Evolutionary conservation across 2,329 filamentous ascomycete genomes (phyloP), one percentile per base, ranked within the genome.

Genomic region (Ambrosiella beaveri): DNA sequence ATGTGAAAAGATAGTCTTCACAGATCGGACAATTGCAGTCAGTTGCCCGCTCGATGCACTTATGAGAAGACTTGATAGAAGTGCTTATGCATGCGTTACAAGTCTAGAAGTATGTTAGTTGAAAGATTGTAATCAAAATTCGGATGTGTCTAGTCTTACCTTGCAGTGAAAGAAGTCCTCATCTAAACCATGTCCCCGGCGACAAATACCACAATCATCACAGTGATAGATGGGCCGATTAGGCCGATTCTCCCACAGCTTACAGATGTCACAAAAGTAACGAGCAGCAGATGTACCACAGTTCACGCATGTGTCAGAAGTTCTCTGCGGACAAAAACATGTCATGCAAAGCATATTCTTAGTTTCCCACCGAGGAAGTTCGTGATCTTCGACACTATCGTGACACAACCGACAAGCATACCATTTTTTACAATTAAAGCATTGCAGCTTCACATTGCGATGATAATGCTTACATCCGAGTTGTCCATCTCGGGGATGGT

Each of bases 151-250:
- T 36, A 54, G 35, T 64, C 71, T 68, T 73, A 91, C 88, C 80
- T 95, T 94, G 85, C 93, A 98, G 70, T 98, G 93, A 66, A 94
- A 90, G 68, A 95, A 98, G 68, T 98, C 93, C 67, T 95, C 97
- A 3, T 93, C 91, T 37, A 98, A 74, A 1, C 93, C 93, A 68
- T 88, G 81, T 1, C 93, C 93, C 59, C 90, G 84, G 60, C 93
- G 80, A 68, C 93, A 98, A 61, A 98, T 95, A 3, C 93, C 93
- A 69, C 93, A 98, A 66, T 97, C 93, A 65, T 83, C 80, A 69
- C 93, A 98, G 68, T 98, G 93, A 67, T 98, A 98, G 59, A 97
- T 95, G 63, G 84, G 85, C 69, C 94, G 96, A 63, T 82, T 84
- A 57, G 82, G 80, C 64, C 96, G 87, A 66, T 97, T 89, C 66